Conservation (phyloP, 1,139 yeast genomes). For the Chernovozyma aurita region DNA sequence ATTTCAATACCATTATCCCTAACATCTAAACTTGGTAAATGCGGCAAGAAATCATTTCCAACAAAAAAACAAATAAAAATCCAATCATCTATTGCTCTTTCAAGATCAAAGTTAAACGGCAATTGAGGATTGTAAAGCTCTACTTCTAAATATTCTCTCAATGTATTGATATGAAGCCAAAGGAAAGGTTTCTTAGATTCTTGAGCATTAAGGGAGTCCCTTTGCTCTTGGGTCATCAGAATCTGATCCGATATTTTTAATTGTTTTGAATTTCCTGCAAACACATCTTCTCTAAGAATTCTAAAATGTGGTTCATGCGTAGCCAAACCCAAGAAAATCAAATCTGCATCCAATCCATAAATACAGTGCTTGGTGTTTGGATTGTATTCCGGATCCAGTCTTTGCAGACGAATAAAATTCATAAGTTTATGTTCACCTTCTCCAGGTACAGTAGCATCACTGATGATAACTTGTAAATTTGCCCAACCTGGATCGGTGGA, state of each 20-base stretch:
- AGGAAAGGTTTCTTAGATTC: slow-evolving; percentile 81
- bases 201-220: slow-evolving; percentile 45
- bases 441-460: slow-evolving; percentile 98
- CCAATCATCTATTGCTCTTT: slow-evolving; percentile 98
- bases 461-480: slow-evolving; percentile 72
- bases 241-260: slow-evolving; percentile 49
- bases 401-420: slow-evolving; percentile 84
- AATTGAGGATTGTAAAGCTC: slow-evolving; percentile 72
- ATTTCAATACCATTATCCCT: slow-evolving; percentile 91
- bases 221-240: slow-evolving; percentile 59
- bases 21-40: slow-evolving; percentile 89
- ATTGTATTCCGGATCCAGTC: slow-evolving; percentile 79
- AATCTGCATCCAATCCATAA: slow-evolving; percentile 96
- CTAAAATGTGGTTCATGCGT: slow-evolving; percentile 97
- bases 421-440: slow-evolving; percentile 99
- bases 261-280: slow-evolving; percentile 57
- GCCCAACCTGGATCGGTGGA: slow-evolving; percentile 91
- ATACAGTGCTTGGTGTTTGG: slow-evolving; percentile 92
- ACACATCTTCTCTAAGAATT: slow-evolving; percentile 92
- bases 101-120: slow-evolving; percentile 77
- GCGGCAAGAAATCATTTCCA: slow-evolving; percentile 98
- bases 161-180: slow-evolving; percentile 86
- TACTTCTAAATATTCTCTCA: slow-evolving; percentile 82
- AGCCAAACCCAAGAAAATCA: slow-evolving; percentile 90
- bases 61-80: slow-evolving; percentile 97